These are phyloP conservation scores for Thielaviopsis punctulata DNA, from an alignment of 2,329 filamentous ascomycete genomes.

Conservation along the genomic window DNA sequence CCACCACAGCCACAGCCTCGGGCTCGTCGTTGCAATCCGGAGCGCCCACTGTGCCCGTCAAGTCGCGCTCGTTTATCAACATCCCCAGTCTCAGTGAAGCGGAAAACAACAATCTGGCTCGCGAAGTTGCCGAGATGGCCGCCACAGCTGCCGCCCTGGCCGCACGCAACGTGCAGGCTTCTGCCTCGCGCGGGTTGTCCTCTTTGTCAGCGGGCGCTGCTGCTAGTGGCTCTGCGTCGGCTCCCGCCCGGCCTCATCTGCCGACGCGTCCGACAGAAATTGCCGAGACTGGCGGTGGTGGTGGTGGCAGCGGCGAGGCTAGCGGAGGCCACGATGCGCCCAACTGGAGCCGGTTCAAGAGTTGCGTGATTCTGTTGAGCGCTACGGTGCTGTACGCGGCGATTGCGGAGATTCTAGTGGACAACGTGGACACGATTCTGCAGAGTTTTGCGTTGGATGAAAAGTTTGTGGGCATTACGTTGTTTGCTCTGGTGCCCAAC, in stretches of 20 bases:
- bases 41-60: conserved; percentile 22
- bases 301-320: conserved; percentile 18
- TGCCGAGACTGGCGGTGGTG: conserved; percentile 14
- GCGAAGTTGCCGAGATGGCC: conserved; percentile 83
- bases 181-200: background rate
- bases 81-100: conserved; percentile 61
- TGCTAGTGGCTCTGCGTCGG: background rate
- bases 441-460: conserved; percentile 83
- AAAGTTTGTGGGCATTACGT: conserved; percentile 90
- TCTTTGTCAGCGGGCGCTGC: conserved; percentile 8
- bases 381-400: conserved; percentile 90
- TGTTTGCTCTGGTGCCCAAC: conserved; percentile 94
- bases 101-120: conserved; percentile 64
- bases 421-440: conserved; percentile 92
- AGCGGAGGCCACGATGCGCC: conserved; percentile 87
- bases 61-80: conserved; percentile 28
- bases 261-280: conserved; percentile 11
- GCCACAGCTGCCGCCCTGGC: conserved; percentile 80
- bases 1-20: conserved; percentile 19
- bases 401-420: conserved; percentile 90
- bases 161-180: conserved; percentile 47
- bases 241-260: conserved; percentile 1
- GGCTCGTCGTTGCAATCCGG: too few species aligned
- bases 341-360: conserved; percentile 91
- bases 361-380: conserved; percentile 69